Conservation (phyloP, 768 basidiomycete genomes). For the Xerocomus potaroensis region DNA sequence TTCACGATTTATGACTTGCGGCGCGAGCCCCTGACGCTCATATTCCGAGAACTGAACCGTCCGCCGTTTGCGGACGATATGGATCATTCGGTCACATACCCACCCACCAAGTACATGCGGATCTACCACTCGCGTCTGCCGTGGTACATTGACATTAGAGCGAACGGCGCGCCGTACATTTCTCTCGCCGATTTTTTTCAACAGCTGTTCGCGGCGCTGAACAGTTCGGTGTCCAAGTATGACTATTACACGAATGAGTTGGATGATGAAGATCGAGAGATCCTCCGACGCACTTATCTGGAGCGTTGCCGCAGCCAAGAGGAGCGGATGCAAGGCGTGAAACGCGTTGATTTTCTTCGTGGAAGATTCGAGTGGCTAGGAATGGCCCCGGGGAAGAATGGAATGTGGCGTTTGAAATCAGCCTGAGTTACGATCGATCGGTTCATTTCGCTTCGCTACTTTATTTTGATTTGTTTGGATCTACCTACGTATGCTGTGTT, state of each 20-base stretch:
- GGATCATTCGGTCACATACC: slow-evolving; percentile 49
- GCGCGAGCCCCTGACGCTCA: slow-evolving; percentile 33
- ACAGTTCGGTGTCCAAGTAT: slow-evolving; percentile 40
- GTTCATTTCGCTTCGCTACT: too few species aligned
- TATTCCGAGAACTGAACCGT: slow-evolving; percentile 44
- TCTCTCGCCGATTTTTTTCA: slow-evolving; percentile 53
- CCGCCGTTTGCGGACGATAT: slow-evolving; percentile 46
- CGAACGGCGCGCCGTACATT: slow-evolving; percentile 45
- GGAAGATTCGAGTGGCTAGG: slow-evolving; percentile 51
- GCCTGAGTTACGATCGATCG: slow-evolving; percentile 1
- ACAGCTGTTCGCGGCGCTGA: slow-evolving; percentile 42
- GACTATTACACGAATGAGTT: slow-evolving; percentile 62
- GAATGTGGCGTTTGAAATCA: slow-evolving; percentile 65
- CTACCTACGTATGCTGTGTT: too few species aligned
- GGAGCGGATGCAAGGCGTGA: slow-evolving; percentile 42
- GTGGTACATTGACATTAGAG: slow-evolving; percentile 61
- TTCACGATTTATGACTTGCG: slow-evolving; percentile 52
- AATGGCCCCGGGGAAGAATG: slow-evolving; percentile 47
- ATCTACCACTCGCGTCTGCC: slow-evolving; percentile 55
- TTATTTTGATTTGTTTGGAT: too few species aligned
- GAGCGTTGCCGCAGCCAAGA: slow-evolving; percentile 37
- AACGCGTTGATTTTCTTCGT: slow-evolving; percentile 58
- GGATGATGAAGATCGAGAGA: slow-evolving; percentile 39
- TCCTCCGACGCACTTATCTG: slow-evolving; percentile 43
- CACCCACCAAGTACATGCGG: slow-evolving; percentile 47